Evolutionary conservation across 2,329 filamentous ascomycete species (phyloP), one percentile per base, ranked within the genome.

Genomic region (Ploettnerulaceae sp.): DNA sequence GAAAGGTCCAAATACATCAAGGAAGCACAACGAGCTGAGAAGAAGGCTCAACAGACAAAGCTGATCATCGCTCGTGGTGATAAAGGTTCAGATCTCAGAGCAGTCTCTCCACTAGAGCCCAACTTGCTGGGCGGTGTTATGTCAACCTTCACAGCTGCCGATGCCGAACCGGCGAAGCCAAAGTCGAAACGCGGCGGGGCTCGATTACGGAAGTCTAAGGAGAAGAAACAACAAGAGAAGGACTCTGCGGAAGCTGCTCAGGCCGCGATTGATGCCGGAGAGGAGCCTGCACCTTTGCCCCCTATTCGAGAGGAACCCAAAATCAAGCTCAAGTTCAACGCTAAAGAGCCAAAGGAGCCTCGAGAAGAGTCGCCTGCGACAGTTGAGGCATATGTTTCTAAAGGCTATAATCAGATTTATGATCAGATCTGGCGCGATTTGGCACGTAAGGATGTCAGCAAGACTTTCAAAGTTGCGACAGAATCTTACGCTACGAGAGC

Each of bases 341-440:
- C 66, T 38, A 74, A 73, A 58, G 56, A 66, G 29, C 55, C 66
- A 44, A 68, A 69, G 47, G 67, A 71, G 14, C 45, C 57, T 43
- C 51, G 66, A 61, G 61, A 64, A 73, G 81, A 63, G 61, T 70
- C 64, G 64, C 63, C 64, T 25, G 57, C 60, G 14, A 48, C 51
- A 2, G 56, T 63, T 20, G 62, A 64, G 42, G 62, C 64, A 50
- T 93, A 87, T 67, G 83, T 87, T 56, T 93, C 89, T 40, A 95
- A 95, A 65, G 89, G 87, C 14, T 98, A 94, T 70, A 89, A 94
- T 61, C 90, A 95, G 66, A 91, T 98, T 48, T 96, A 96, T 66
- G 90, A 95, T 61, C 89, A 96, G 66, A 97, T 97, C 56, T 94
- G 89, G 84, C 86, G 91, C 55, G 93, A 98, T 62, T 81, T 98